Evolutionary conservation across 1,139 yeast genomes (phyloP).

Genomic region (Arxiozyma heterogenica): DNA sequence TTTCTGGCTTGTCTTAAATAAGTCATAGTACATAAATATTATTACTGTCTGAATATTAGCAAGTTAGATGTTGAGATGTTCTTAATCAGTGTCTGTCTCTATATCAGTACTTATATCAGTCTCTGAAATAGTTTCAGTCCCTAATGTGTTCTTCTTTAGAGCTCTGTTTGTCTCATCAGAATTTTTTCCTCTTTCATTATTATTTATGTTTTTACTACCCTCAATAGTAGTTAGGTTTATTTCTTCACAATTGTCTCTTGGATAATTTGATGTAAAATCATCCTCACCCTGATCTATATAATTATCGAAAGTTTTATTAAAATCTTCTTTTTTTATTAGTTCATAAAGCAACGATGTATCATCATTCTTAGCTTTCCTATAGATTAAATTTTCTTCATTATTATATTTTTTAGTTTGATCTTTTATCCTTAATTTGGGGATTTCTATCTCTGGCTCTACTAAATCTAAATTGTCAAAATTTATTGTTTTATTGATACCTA

Average conservation of each 20-base stretch:
- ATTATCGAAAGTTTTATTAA: neutral
- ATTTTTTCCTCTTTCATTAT: neutral
- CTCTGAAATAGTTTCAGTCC: neutral
- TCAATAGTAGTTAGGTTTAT: neutral
- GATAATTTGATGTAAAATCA: neutral
- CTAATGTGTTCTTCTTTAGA: neutral
- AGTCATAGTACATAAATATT: neutral
- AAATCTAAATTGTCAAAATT: neutral
- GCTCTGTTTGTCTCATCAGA: too few species aligned
- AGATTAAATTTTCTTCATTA: too few species aligned
- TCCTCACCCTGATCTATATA: neutral
- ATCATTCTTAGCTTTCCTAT: neutral
- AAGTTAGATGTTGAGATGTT: too few species aligned
- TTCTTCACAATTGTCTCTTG: neutral
- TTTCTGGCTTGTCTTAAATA: too few species aligned
- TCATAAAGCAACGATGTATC: neutral
- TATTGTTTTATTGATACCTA: constrained; percentile 8
- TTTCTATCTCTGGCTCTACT: neutral
- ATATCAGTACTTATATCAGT: neutral
- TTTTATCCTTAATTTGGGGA: neutral
- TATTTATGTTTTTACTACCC: neutral
- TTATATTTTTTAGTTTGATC: neutral
- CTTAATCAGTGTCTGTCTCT: neutral
- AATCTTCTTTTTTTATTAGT: neutral
- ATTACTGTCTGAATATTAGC: neutral